Base-by-base conservation (phyloP, 495 filamentous ascomycete genomes). In the Penicillium diatomitis region DNA sequence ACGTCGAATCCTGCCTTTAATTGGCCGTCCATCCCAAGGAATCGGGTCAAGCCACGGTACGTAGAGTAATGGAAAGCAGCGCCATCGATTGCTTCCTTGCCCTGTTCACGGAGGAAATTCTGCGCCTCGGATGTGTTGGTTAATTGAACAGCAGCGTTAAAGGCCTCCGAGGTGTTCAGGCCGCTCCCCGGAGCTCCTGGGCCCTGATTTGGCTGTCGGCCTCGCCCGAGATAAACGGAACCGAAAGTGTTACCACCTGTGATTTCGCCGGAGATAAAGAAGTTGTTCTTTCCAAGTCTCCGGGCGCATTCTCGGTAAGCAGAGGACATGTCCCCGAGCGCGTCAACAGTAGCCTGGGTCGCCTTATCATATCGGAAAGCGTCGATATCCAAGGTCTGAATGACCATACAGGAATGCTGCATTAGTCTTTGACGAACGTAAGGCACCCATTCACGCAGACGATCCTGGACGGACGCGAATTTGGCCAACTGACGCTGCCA, bases 391-490 rank as follows among this genome's bases (percentile, higher is more conserved):
- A 86, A 62, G 48, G 72, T 75, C 6, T 63, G 58, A 38, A 87
- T 81, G 1, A 78, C 61, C 62, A 85, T 78, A 58, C 83, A 87
- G 5, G 82, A 83, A 45, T 86, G 84, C 32, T 68, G 75, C 48
- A 77, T 73, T 37, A 88, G 57, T 43, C 78, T 77, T 28, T 75
- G 66, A 7, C 71, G 62, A 1, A 87, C 84, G 10, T 65, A 62
- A 2, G 81, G 78, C 6, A 73, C 50, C 84, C 84, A 88, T 55
- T 86, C 84, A 44, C 84, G 79, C 3, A 88, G 73, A 53, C 84
- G 82, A 63, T 88, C 84, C 58, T 88, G 84, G 10, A 87, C 84
- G 39, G 76, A 85, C 33, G 82, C 81, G 60, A 87, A 87, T 57
- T 87, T 87, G 38, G 83, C 75, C 44, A 88, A 65, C 61, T 87